Base-by-base conservation (phyloP, 2,329 filamentous ascomycete genomes). In the Huntiella abstrusa region DNA sequence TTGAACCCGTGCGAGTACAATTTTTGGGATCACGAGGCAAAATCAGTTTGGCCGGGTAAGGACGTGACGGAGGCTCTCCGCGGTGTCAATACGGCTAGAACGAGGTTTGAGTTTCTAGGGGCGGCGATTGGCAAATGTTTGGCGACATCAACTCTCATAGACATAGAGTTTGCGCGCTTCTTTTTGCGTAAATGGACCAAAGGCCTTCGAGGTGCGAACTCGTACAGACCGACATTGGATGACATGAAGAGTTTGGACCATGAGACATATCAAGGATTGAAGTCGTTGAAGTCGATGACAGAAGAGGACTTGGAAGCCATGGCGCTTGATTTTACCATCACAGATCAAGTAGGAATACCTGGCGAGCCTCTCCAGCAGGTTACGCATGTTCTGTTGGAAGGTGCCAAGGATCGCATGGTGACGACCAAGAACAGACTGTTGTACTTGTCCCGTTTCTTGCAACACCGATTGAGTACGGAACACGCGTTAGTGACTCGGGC, bases 71-170 rank as follows among this genome's bases (percentile, higher is more conserved):
- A 28, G 1, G 7, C 7, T 7, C 1, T 28, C 17, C 17, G 17
- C 3, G 5, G 5, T 7, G 7, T 7, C 8, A 28, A 28, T 28
- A 28, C 2, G 3, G 22, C 8, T 28, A 28, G 8, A 4, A 73
- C 73, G 51, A 75, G 78, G 11, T 96, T 85, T 57, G 87, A 96
- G 57, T 98, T 98, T 53, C 67, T 96, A 0, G 91, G 91, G 1
- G 80, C 91, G 3, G 75, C 98, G 22, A 79, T 98, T 19, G 91
- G 91, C 8, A 98, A 98, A 59, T 98, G 91, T 61, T 68, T 98
- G 56, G 98, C 98, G 57, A 91, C 98, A 63, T 87, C 87, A 1
- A 96, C 98, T 39, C 70, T 98, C 3, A 79, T 96, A 41, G 87
- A 98, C 60, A 79, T 95, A 50, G 77, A 77, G 43, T 98, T 98